Conservation (phyloP, 2,329 filamentous ascomycete species). For the Madurella mycetomatis region DNA sequence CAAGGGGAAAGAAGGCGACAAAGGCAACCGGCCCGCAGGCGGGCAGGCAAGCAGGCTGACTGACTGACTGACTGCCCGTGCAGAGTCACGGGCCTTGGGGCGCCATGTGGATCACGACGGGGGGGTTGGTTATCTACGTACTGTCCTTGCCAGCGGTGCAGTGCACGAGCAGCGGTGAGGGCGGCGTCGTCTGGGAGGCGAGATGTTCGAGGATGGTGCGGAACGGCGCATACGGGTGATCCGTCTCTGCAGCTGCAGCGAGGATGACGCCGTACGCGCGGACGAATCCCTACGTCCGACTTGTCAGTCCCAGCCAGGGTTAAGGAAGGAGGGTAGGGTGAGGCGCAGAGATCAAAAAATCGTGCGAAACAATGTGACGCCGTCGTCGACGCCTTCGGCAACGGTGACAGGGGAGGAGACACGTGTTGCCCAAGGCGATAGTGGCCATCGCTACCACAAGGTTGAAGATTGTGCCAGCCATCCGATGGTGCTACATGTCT, state of each 20-base stretch:
- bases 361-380: too few relatives aligned
- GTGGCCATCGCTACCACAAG: too few relatives aligned
- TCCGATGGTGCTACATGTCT: too few relatives aligned
- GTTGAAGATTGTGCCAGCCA: too few relatives aligned
- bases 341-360: too few relatives aligned
- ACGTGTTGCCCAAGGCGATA: too few relatives aligned
- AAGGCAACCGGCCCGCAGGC: background rate
- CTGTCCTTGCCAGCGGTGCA: slow-evolving; percentile 76
- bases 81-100: too few relatives aligned
- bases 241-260: slow-evolving; percentile 40
- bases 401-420: too few relatives aligned
- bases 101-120: too few relatives aligned
- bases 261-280: slow-evolving; percentile 61
- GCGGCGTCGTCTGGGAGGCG: slow-evolving; percentile 30
- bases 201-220: slow-evolving; percentile 52
- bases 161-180: slow-evolving; percentile 58
- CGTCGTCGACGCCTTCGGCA: too few relatives aligned
- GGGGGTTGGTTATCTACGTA: slow-evolving; percentile 10
- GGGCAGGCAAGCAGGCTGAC: too few relatives aligned
- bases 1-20: background rate
- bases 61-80: too few relatives aligned
- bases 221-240: slow-evolving; percentile 52
- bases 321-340: background rate
- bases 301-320: slow-evolving; percentile 3
- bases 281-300: slow-evolving; percentile 50